Conservation (phyloP, 2,329 filamentous ascomycete genomes). For the Trichoderma cornu-damae region DNA sequence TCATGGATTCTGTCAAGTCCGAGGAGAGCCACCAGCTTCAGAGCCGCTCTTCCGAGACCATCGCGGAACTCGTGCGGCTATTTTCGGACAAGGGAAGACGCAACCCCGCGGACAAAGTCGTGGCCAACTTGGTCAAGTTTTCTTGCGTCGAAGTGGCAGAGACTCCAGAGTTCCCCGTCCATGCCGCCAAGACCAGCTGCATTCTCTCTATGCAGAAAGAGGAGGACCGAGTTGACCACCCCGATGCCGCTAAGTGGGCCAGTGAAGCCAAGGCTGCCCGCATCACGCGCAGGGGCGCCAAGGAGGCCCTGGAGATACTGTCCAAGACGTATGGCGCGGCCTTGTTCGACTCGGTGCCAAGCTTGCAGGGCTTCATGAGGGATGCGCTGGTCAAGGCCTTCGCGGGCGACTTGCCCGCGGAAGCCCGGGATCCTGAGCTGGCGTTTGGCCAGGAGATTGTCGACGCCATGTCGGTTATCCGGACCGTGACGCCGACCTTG, state of each 20-base stretch:
- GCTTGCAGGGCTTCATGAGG: slow-evolving; percentile 75
- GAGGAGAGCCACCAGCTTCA: slow-evolving; percentile 91
- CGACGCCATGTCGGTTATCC: slow-evolving; percentile 86
- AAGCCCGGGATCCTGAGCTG: slow-evolving; percentile 68
- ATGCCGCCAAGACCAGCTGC: slow-evolving; percentile 69
- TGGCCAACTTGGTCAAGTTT: slow-evolving; percentile 93
- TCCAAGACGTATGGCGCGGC: slow-evolving; percentile 71
- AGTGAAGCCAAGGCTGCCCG: slow-evolving; percentile 82
- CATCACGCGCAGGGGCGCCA: slow-evolving; percentile 86
- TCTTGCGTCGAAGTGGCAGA: slow-evolving; percentile 97
- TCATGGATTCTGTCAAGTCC: slow-evolving; percentile 97
- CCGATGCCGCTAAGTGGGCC: slow-evolving; percentile 85
- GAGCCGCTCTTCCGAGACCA: slow-evolving; percentile 75
- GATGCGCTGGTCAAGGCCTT: slow-evolving; percentile 73
- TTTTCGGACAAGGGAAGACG: slow-evolving; percentile 76
- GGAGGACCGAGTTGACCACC: slow-evolving; percentile 88
- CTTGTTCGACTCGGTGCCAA: slow-evolving; percentile 79
- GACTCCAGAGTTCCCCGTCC: slow-evolving; percentile 88
- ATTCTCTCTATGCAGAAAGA: slow-evolving; percentile 96
- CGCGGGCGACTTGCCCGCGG: slow-evolving; percentile 61
- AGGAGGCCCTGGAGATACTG: slow-evolving; percentile 86
- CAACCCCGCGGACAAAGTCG: slow-evolving; percentile 90
- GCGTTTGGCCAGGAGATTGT: slow-evolving; percentile 86
- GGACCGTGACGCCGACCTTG: slow-evolving; percentile 89
- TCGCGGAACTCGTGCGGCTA: slow-evolving; percentile 78